Conservation (phyloP, 139 green algal species). For the Cymbomonas tetramitiformis region DNA sequence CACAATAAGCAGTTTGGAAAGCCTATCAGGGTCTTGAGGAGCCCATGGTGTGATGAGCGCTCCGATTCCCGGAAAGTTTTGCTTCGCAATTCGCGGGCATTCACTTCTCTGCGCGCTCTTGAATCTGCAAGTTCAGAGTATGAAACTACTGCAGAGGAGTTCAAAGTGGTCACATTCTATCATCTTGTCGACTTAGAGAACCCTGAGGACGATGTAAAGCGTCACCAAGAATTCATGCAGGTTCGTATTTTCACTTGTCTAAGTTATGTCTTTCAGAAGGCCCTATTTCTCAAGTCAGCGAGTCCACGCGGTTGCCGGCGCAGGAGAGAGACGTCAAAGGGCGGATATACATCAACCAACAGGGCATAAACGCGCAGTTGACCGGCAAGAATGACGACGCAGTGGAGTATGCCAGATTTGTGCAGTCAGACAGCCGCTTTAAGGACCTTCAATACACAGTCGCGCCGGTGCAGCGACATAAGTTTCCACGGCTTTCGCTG, state of each 20-base stretch:
- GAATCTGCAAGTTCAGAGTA: no score
- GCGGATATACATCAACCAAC: conserved; percentile 83
- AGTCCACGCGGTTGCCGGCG: no score
- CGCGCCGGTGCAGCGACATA: conserved; percentile 34
- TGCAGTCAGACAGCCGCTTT: conserved; percentile 48
- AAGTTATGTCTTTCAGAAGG: no score
- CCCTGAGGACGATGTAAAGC: conserved; percentile 3
- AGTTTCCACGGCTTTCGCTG: conserved; percentile 65
- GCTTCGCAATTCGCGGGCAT: no score
- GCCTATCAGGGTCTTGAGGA: no score
- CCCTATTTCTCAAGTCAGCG: no score
- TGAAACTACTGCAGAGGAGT: no score
- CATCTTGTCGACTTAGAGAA: neutral
- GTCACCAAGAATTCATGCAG: neutral
- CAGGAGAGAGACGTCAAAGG: conserved; percentile 48
- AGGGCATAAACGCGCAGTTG: conserved; percentile 91
- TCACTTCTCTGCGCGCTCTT: no score
- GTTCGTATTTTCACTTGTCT: no score
- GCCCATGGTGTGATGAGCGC: no score
- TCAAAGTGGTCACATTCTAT: conserved; percentile 16
- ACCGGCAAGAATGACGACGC: conserved; percentile 45
- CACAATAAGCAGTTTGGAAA: no score
- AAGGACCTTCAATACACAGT: conserved; percentile 8
- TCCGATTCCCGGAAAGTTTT: no score
- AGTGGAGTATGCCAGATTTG: conserved; percentile 53